Conservation (phyloP, 352 stramenopile species). For the Aphanomyces euteiches region DNA sequence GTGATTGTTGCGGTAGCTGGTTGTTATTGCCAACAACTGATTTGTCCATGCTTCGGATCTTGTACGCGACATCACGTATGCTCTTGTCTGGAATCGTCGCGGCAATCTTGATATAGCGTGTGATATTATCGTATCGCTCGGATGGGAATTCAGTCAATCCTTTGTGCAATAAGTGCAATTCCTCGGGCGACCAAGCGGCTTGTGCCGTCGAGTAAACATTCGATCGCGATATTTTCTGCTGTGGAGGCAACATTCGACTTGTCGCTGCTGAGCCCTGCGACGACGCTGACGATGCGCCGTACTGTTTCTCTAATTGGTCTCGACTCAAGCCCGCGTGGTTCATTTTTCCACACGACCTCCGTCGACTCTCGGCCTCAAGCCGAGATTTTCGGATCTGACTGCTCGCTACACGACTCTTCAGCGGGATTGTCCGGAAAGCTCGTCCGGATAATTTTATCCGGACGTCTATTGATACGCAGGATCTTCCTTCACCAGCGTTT, state of each 20-base stretch:
- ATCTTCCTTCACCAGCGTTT: too few species aligned
- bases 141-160: conserved; percentile 53
- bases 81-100: conserved; percentile 61
- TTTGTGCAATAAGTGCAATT: conserved; percentile 60
- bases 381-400: conserved; percentile 11
- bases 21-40: conserved; percentile 30
- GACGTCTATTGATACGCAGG: not conserved
- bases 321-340: not conserved
- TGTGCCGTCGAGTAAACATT: conserved; percentile 56
- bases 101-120: conserved; percentile 80
- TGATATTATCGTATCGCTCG: conserved; percentile 70
- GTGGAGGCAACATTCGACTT: not conserved
- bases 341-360: not conserved
- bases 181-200: conserved; percentile 51
- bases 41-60: conserved; percentile 43
- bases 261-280: not conserved
- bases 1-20: conserved; percentile 3
- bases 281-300: not conserved
- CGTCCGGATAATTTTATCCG: conserved; percentile 12
- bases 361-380: not conserved
- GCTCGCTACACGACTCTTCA: conserved; percentile 6
- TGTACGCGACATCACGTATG: conserved; percentile 71
- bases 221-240: conserved; percentile 7
- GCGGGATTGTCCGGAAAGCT: not conserved
- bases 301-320: conserved; percentile 9